Evolutionary conservation across 345 rosid species (phyloP), one percentile per base, ranked within the genome.

Genomic region (Aegle marmelos): DNA sequence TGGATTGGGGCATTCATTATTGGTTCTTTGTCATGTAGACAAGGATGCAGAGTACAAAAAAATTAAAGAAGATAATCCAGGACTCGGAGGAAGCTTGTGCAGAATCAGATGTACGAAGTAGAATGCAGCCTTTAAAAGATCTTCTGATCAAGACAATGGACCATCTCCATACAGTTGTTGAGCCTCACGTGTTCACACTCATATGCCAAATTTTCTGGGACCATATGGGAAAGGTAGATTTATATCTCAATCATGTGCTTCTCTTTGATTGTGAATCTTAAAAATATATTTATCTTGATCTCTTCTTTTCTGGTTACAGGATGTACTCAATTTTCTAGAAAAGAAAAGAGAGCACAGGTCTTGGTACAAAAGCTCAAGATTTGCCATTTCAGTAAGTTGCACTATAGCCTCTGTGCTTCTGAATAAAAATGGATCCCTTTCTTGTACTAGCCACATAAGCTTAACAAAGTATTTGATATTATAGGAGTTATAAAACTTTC

Each of bases 131-230:
- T 70, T 80, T 96, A 77, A 92, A 87, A 71, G 98, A 96, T 80
- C 89, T 90, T 68, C 83, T 96, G 67, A 87, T 82, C 22, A 89
- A 86, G 70, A 87, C 89, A 34, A 89, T 91, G 2, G 89, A 89
- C 76, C 94, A 89, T 34, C 89, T 96, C 56, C 91, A 92, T 17
- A 58, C 84, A 7, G 82, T 94, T 19, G 88, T 89, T 31, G 92
- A 88, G 72, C 90, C 93, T n/a, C 88, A 85, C 76, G 93, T 96
- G 34, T 96, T 96, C 79, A 81, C 91, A 65, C 78, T 90, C 4
- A 79, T 90, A 50, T 91, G 95, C 75, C 90, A 95, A 72, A 91
- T 90, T 73, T 88, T 91, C 65, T 96, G 99, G 99, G 97, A 94
- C 76, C 89, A 92, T 27, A 80, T 91, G 97, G 99, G 98, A 71